Base-by-base conservation (phyloP, 1,284 basidiomycete genomes). In the Crucibulum parvulum region DNA sequence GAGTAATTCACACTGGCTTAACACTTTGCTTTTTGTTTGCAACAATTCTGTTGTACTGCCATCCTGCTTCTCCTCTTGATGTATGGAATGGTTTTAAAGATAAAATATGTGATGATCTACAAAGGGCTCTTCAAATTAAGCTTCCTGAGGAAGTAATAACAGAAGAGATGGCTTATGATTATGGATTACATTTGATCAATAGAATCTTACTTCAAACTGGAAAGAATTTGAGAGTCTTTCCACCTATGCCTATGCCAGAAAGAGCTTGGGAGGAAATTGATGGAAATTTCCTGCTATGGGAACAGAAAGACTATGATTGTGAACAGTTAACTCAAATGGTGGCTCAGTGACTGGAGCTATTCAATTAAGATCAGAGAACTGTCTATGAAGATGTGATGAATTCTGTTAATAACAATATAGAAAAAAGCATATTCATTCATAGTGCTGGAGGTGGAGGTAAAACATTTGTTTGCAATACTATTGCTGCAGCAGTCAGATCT, bases 31-130 rank as follows among this genome's bases (percentile, higher is more conserved):
- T 65, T 1, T 67, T 84, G 0, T 83, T 84, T 72, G 72, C 68
- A 0, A 74, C 69, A 4, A 72, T 83, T 10, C 66, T 82, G 0
- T 36, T 71, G 1, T 63, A 69, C 58, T 78, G 75, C 57, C 9
- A 56, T 18, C 78, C 77, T 0, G 48, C 66, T 0, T 10, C 68
- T 1, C 80, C 79, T 1, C 57, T 57, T 0, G 38, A 34, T 0
- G 65, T 83, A 0, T 83, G 81, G 79, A 39, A 62, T 1, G 53
- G 68, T 7, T 80, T 74, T 58, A 43, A 46, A 18, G 38, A 48
- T 15, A 47, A 10, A 54, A 73, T 83, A 8, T 81, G 78, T 66
- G 78, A 82, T 70, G 75, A 79, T 58, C 63, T 78, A 1, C 37
- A 34, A 7, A 58, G 59, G 18, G 57, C 57, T 4, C 66, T 77